phyloP scores from a whole-genome alignment of 2,329 filamentous ascomycete genomes.

The Aspergillus vadensis region DNA sequence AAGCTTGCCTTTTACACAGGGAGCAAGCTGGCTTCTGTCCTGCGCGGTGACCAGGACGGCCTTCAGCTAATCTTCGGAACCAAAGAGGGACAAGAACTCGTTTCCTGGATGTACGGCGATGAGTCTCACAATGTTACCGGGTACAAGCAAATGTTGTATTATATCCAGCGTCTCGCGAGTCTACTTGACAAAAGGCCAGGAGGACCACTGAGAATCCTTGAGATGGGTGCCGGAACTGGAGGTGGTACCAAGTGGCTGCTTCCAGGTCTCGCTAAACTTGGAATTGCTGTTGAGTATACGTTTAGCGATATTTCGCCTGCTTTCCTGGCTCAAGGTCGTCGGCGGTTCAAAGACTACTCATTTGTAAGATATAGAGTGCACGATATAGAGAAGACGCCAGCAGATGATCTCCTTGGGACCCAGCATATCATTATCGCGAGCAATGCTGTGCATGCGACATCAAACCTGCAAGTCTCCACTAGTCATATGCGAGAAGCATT shows the following conservation, averaged over 20 bases:
- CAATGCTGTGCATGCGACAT: constrained; percentile 42
- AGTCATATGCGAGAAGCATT: constrained; percentile 30
- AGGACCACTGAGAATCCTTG: constrained; percentile 40
- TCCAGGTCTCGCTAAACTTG: constrained; percentile 26
- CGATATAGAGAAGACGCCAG: constrained; percentile 34
- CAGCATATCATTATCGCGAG: constrained; percentile 40
- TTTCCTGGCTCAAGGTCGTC: constrained; percentile 38
- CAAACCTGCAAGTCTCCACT: constrained; percentile 28
- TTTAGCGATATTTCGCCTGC: constrained; percentile 44
- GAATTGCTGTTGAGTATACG: constrained; percentile 39
- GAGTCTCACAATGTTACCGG: constrained; percentile 38
- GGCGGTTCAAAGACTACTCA: constrained; percentile 31
- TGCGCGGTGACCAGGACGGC: constrained; percentile 39
- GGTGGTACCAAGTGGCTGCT: constrained; percentile 40
- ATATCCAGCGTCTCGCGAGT: constrained; percentile 26
- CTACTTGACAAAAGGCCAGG: constrained; percentile 23
- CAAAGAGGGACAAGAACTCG: constrained; percentile 37
- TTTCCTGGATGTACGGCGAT: constrained; percentile 41
- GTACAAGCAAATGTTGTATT: constrained; percentile 39
- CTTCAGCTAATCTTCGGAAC: constrained; percentile 45
- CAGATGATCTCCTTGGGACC: constrained; percentile 19
- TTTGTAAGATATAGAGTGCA: constrained; percentile 29
- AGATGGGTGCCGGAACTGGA: constrained; percentile 44
- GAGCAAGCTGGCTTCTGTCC: constrained; percentile 20
- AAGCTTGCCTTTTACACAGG: constrained; percentile 27